Evolutionary conservation across 1,139 yeast species (phyloP).

Genomic region (Scheffersomyces quercinus): DNA sequence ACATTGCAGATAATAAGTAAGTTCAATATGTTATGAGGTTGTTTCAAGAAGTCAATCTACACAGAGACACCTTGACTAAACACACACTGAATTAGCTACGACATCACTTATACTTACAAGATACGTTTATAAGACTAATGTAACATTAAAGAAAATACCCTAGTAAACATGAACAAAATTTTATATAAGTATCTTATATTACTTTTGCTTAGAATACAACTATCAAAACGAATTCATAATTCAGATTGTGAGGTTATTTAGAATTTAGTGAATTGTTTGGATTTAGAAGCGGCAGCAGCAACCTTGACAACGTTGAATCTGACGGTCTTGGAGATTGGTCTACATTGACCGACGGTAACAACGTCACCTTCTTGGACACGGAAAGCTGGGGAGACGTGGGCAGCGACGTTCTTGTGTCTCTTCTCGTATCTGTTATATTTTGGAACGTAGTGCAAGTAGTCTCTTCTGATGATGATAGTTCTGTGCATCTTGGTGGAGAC

Average conservation of each 20-base stretch:
- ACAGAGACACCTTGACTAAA: background rate
- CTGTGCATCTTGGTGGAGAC: slow-evolving; percentile 99
- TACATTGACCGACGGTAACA: slow-evolving; percentile 99
- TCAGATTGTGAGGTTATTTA: slow-evolving; percentile 40
- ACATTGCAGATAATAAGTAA: too few relatives aligned
- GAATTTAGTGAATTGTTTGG: slow-evolving; percentile 96
- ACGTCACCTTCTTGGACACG: slow-evolving; percentile 99
- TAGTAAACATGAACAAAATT: slow-evolving; percentile 6
- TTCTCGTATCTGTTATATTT: slow-evolving; percentile 99
- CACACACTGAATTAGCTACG: background rate
- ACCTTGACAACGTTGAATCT: slow-evolving; percentile 99
- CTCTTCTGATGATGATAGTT: slow-evolving; percentile 99
- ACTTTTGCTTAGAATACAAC: too few relatives aligned
- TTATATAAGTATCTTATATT: slow-evolving; percentile 3
- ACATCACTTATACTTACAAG: too few relatives aligned
- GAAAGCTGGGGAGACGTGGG: slow-evolving; percentile 99
- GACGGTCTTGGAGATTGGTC: slow-evolving; percentile 99
- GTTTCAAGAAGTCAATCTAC: background rate
- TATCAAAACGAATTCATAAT: background rate
- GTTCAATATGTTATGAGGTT: too few relatives aligned
- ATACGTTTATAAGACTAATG: slow-evolving; percentile 15
- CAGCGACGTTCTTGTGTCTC: slow-evolving; percentile 99
- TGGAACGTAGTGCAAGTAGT: slow-evolving; percentile 99
- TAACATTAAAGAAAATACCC: slow-evolving; percentile 22
- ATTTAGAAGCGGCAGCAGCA: slow-evolving; percentile 82